Evolutionary conservation across 1,139 yeast genomes (phyloP).

Genomic region (Zhuliangozyma blackwelliae): DNA sequence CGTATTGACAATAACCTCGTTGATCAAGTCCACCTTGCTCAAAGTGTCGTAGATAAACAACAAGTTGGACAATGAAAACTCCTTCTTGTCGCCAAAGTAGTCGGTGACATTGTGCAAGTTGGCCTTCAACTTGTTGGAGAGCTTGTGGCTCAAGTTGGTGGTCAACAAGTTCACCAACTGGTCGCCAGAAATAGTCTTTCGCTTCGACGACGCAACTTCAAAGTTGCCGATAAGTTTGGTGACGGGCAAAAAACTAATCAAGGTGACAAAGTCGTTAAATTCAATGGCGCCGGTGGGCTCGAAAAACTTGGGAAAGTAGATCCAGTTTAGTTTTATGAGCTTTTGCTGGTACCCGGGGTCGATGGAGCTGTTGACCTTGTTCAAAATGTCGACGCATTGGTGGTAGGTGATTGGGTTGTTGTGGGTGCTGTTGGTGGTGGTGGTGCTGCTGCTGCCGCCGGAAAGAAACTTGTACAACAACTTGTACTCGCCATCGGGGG

Average conservation of each 20-base stretch:
- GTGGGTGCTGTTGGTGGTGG: conserved; percentile 19
- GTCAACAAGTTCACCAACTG: conserved; percentile 33
- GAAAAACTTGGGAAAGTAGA: conserved; percentile 39
- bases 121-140: conserved; percentile 34
- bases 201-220: conserved; percentile 35
- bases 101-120: conserved; percentile 35
- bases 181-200: conserved; percentile 28
- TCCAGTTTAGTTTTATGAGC: conserved; percentile 42
- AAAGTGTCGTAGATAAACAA: conserved; percentile 42
- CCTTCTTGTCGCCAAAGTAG: conserved; percentile 27
- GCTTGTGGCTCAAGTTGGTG: conserved; percentile 40
- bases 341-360: conserved; percentile 43
- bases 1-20: conserved; percentile 57
- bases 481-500: conserved; percentile 56
- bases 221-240: conserved; percentile 46
- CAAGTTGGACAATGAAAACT: conserved; percentile 40
- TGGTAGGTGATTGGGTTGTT: conserved; percentile 27
- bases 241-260: conserved; percentile 42
- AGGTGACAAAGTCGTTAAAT: conserved; percentile 38
- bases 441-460: conserved; percentile 20
- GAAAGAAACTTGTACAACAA: conserved; percentile 47
- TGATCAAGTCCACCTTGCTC: conserved; percentile 46
- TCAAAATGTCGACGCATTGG: conserved; percentile 37
- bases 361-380: conserved; percentile 36
- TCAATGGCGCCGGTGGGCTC: conserved; percentile 38